These are phyloP conservation scores for Wickerhamomyces subpelliculosus DNA, from an alignment of 805 yeast genomes.

Conservation along the genomic window DNA sequence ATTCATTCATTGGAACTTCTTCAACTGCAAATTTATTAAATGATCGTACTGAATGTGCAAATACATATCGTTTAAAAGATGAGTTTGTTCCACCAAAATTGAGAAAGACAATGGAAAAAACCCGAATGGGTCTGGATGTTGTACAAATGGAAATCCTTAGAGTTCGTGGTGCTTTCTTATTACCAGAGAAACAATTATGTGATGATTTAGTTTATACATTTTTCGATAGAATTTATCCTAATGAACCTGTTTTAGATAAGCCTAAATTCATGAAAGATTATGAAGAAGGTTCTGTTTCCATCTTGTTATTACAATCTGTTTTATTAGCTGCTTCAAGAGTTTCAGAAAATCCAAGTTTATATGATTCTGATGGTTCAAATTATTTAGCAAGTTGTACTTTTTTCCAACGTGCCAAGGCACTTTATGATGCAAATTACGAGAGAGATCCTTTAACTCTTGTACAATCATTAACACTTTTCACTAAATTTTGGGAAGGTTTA, in stretches of 20 bases:
- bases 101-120: slow-evolving; percentile 19
- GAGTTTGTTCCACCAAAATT: slow-evolving; percentile 20
- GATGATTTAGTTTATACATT: slow-evolving; percentile 54
- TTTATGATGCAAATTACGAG: slow-evolving; percentile 66
- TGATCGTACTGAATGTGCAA: slow-evolving; percentile 17
- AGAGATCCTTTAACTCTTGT: slow-evolving; percentile 53
- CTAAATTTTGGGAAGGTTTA: slow-evolving; percentile 70
- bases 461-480: slow-evolving; percentile 55
- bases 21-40: slow-evolving; percentile 31
- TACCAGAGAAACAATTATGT: slow-evolving; percentile 55
- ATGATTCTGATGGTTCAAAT: slow-evolving; percentile 38
- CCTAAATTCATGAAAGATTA: slow-evolving; percentile 53
- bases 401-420: slow-evolving; percentile 65
- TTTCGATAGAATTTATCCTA: slow-evolving; percentile 60
- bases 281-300: slow-evolving; percentile 49
- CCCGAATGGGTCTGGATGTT: slow-evolving; percentile 33
- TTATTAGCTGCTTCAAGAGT: slow-evolving; percentile 63
- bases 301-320: slow-evolving; percentile 60
- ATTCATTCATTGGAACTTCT: slow-evolving; percentile 48
- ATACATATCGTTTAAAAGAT: slow-evolving; percentile 34
- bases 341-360: slow-evolving; percentile 43
- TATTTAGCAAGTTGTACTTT: slow-evolving; percentile 52
- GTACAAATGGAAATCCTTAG: slow-evolving; percentile 61
- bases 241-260: slow-evolving; percentile 61
- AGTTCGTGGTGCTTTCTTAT: slow-evolving; percentile 59